Base-by-base conservation (phyloP, 768 basidiomycete genomes). In the Hygrocybe coccinea region DNA sequence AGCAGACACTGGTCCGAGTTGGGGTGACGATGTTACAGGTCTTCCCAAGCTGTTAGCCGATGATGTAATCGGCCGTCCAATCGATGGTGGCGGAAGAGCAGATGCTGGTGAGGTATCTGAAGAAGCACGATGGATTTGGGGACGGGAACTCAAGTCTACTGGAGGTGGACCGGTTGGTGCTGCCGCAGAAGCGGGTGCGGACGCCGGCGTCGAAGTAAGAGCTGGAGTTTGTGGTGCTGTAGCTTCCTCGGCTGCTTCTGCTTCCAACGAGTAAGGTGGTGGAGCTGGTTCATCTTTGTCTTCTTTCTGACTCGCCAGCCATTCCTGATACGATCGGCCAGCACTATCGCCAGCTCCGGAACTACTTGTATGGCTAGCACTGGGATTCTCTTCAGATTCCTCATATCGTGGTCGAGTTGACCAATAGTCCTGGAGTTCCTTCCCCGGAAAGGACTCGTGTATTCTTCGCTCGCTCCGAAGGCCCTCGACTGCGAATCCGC, bases 371-470 rank as follows among this genome's bases (percentile, higher is more conserved):
- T 67, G 70, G 35, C 69, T 72, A 0, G 62, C 66, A 10, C 66
- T 59, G 49, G 64, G 65, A 12, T 58, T 56, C 43, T 66, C 65
- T 22, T 71, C 67, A n/a, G 36, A n/a, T 19, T 74, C 69, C 58
- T 85, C 85, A 56, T 80, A 83, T 48, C 69, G 76, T 17, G 87
- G 86, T 5, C 85, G 72, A 35, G 78, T 74, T 8, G 78, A 65
- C 87, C 87, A 90, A 64, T 87, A 91, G 63, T 89, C 86, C 57
- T 86, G 79, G 9, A 90, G 65, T 60, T 89, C 87, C 56, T 89
- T 87, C 33, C 75, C 69, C 0, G 87, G 86, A 57, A 89, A 84
- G 1, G 80, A 76, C 49, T 86, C 85, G 37, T 74, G 73, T 7
- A 89, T 72, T 39, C 72, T 71, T n/a, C 83, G 80, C 60, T 86